Conservation (phyloP, 768 basidiomycete species). For the Pleurotus citrinopileatus region DNA sequence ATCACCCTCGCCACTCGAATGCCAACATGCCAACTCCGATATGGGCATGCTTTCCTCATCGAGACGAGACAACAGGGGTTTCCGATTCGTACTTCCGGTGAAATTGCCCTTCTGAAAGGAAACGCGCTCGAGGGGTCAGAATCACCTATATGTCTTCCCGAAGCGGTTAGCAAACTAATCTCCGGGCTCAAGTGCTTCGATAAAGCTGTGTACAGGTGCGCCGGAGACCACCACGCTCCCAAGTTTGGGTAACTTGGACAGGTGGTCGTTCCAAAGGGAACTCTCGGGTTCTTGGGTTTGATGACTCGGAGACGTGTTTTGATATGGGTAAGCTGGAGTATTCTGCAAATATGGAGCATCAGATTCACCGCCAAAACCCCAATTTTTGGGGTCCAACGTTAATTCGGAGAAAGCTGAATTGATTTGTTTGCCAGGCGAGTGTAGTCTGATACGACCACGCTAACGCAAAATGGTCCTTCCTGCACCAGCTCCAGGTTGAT, state of each 20-base stretch:
- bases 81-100: constrained; percentile 9
- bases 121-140: constrained; percentile 20
- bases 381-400: constrained; percentile 21
- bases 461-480: neutral
- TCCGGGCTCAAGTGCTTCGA: constrained; percentile 21
- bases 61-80: constrained; percentile 11
- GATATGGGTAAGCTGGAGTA: constrained; percentile 22
- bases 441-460: neutral
- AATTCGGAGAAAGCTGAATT: constrained; percentile 17
- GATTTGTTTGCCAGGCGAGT: constrained; percentile 5
- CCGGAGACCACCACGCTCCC: constrained; percentile 21
- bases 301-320: constrained; percentile 20
- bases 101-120: constrained; percentile 24
- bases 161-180: constrained; percentile 7
- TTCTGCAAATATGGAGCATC: constrained; percentile 19
- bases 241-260: constrained; percentile 26
- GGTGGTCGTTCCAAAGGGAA: constrained; percentile 21
- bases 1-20: constrained; percentile 19
- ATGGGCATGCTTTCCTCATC: constrained; percentile 25
- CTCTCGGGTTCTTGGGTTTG: constrained; percentile 17
- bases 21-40: constrained; percentile 21
- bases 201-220: constrained; percentile 18
- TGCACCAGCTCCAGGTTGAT: constrained; percentile 11
- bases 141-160: constrained; percentile 8
- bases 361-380: constrained; percentile 14